These are phyloP conservation scores for Lasiosphaeriaceae sp. DNA, from an alignment of 495 filamentous ascomycete species.

Conservation along the genomic window DNA sequence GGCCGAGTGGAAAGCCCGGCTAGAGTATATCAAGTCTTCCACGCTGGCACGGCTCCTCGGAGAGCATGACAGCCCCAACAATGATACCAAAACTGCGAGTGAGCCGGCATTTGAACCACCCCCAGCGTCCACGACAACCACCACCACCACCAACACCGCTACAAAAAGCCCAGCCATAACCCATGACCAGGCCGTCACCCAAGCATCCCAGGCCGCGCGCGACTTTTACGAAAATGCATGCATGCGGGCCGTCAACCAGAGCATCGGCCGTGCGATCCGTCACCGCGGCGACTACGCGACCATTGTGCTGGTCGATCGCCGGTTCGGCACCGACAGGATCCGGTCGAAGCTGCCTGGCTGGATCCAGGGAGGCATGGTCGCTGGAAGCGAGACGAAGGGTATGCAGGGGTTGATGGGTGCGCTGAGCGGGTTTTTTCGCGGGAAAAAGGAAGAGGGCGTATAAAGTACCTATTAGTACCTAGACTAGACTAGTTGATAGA, in stretches of 20 bases:
- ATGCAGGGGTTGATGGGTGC: constrained; percentile 52
- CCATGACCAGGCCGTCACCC: constrained; percentile 20
- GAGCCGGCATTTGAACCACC: too few species aligned
- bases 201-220: constrained; percentile 62
- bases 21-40: constrained; percentile 75
- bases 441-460: constrained; percentile 26
- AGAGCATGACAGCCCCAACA: constrained; percentile 19
- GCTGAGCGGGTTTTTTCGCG: constrained; percentile 54
- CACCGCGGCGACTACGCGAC: constrained; percentile 86
- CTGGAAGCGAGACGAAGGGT: constrained; percentile 41
- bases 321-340: constrained; percentile 68
- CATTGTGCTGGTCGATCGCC: constrained; percentile 77
- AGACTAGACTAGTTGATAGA: too few species aligned
- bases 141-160: neutral
- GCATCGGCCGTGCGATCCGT: constrained; percentile 86
- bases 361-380: constrained; percentile 65
- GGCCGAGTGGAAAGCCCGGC: constrained; percentile 87
- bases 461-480: too few species aligned
- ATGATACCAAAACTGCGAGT: too few species aligned
- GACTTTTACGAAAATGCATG: constrained; percentile 94
- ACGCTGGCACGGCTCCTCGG: constrained; percentile 36
- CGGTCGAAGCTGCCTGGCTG: constrained; percentile 79
- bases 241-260: constrained; percentile 97
- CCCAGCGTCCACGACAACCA: too few species aligned
- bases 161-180: neutral